A percentile compares a stretch with the other conserved stretches of the same genome.
Conservation (phyloP, 306 rosid species). For the Sphenostylis stenocarpa region DNA sequence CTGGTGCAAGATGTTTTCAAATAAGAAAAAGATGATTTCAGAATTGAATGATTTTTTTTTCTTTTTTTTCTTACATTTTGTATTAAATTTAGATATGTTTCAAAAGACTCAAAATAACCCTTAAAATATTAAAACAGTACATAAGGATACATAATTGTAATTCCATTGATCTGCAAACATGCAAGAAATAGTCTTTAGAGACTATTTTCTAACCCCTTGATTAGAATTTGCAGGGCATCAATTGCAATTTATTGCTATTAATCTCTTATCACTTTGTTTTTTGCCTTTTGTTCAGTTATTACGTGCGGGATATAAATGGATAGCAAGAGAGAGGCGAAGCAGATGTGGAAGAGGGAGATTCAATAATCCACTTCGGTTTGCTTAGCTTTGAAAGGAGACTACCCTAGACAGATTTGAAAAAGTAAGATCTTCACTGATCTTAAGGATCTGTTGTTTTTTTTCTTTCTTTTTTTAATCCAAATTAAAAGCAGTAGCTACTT, state of each 20-base stretch:
- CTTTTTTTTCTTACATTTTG: no score
- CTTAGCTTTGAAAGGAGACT: conserved; percentile 36
- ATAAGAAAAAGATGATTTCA: no score
- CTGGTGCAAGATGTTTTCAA: no score
- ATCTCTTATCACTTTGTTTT: conserved; percentile 21
- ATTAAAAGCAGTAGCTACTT: conserved; percentile 26
- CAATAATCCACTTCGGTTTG: conserved; percentile 35
- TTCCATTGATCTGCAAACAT: neutral
- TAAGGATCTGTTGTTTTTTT: conserved; percentile 21
- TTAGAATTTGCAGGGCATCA: conserved; percentile 8
- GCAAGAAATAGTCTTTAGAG: neutral
- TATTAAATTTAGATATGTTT: no score
- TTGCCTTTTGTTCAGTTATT: conserved; percentile 45
- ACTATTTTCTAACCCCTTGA: neutral
- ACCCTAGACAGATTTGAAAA: conserved; percentile 26
- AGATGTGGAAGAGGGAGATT: conserved; percentile 29
- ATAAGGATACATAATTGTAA: no score
- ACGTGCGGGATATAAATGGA: conserved; percentile 36
- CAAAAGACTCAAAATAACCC: no score
- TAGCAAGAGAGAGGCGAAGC: conserved; percentile 23
- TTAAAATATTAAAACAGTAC: no score
- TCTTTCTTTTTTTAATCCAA: neutral
- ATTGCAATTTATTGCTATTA: neutral
- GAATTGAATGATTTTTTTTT: no score
- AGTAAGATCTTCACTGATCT: conserved; percentile 39